Percentiles rank a stretch among this genome's conserved stretches.
These are phyloP conservation scores for Jatropha podagrica DNA, from an alignment of 441 rosid species.

Conservation along the genomic window DNA sequence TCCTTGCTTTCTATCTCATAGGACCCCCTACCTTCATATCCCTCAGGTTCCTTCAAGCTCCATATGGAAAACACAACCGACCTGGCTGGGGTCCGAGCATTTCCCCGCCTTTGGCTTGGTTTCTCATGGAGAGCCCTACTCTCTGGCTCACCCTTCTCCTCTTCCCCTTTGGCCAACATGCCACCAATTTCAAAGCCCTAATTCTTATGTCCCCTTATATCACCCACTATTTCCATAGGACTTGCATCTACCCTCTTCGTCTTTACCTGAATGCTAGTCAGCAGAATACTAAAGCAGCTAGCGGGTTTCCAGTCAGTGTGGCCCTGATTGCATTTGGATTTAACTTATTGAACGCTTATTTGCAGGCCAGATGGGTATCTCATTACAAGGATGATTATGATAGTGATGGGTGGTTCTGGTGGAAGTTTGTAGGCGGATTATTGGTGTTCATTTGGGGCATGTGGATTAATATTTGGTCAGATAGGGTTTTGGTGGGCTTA, in stretches of 20 bases:
- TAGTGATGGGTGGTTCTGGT: conserved; percentile 50
- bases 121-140: conserved; percentile 86
- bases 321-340: conserved; percentile 64
- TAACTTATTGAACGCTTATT: conserved; percentile 66
- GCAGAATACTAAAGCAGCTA: background rate
- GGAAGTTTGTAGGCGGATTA: conserved; percentile 49
- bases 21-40: conserved; percentile 63
- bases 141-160: conserved; percentile 64
- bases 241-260: conserved; percentile 74
- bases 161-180: conserved; percentile 64
- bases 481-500: conserved; percentile 52
- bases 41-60: conserved; percentile 72
- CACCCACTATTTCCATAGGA: conserved; percentile 80
- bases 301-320: conserved; percentile 49
- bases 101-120: conserved; percentile 78
- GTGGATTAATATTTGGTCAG: conserved; percentile 63
- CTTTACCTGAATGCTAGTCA: conserved; percentile 32
- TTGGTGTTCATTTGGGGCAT: conserved; percentile 52
- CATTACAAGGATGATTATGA: conserved; percentile 64
- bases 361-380: conserved; percentile 80
- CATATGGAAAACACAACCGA: conserved; percentile 90
- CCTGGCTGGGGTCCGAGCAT: conserved; percentile 88
- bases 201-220: conserved; percentile 60
- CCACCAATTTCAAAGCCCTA: conserved; percentile 51
- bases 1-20: conserved; percentile 49